A percentile compares a stretch with the other conserved stretches of the same genome.
phyloP scores from a whole-genome alignment of 2,329 filamentous ascomycete genomes.

The Trematosphaeria pertusa region DNA sequence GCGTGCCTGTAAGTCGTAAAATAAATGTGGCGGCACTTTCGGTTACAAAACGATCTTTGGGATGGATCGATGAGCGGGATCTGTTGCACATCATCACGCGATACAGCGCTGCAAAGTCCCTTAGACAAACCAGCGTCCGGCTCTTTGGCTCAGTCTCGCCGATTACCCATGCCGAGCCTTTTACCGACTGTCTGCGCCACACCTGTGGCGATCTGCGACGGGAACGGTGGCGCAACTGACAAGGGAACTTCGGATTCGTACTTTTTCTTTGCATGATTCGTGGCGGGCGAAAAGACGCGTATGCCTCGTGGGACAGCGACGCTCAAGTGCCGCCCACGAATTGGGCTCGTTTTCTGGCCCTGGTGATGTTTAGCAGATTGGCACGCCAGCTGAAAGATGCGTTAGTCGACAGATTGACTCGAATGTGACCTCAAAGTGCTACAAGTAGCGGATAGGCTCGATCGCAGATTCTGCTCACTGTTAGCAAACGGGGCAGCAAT shows the following conservation, averaged over 20 bases:
- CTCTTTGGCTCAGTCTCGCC: slow-evolving; percentile 21
- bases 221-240: slow-evolving; percentile 15
- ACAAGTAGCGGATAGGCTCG: slow-evolving; percentile 16
- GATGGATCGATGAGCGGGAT: slow-evolving; percentile 25
- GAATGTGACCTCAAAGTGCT: slow-evolving; percentile 22
- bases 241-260: slow-evolving; percentile 1
- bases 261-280: slow-evolving; percentile 2
- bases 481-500: slow-evolving; percentile 13
- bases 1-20: slow-evolving; percentile 30
- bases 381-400: slow-evolving; percentile 15
- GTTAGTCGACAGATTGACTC: slow-evolving; percentile 21
- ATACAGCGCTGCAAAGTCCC: slow-evolving; percentile 25
- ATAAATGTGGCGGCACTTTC: slow-evolving; percentile 42
- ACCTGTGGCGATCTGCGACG: slow-evolving; percentile 18
- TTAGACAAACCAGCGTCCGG: slow-evolving; percentile 6
- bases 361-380: slow-evolving; percentile 2
- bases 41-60: slow-evolving; percentile 23
- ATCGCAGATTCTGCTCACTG: slow-evolving; percentile 18
- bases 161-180: slow-evolving; percentile 5
- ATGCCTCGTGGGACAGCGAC: slow-evolving; percentile 1
- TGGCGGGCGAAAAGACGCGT: slow-evolving; percentile 8
- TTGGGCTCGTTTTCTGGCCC: neutral
- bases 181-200: slow-evolving; percentile 17
- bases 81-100: slow-evolving; percentile 37
- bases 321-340: neutral